Evolutionary conservation across 2,329 filamentous ascomycete genomes (phyloP), one percentile per base, ranked within the genome.

Genomic region (Cryphonectria parasitica): DNA sequence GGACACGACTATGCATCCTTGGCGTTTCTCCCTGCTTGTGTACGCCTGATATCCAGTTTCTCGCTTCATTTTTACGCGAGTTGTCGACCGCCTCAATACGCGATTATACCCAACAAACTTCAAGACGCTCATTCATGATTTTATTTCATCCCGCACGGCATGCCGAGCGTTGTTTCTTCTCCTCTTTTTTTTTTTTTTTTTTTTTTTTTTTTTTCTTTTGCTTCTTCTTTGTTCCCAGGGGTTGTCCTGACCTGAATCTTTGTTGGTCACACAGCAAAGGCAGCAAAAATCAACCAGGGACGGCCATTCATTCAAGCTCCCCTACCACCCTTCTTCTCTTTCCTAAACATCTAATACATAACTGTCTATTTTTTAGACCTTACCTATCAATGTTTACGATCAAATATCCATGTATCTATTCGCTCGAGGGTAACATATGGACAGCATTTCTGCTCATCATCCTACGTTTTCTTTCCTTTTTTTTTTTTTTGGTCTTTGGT

Each of bases 1-100:
- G 54, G 36, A 66, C 45, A 72, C 66, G 69, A 71, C 34, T 54
- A 68, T 61, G 69, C 71, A 72, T 68, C 52, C 45, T 45, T 58
- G 63, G 69, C 60, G 65, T 52, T 66, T 41, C 13, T 2, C 28
- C 31, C 13, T 19, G 41, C 60, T 66, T 60, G 25, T 43, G 25
- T 43, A 52, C 52, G 31, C 41, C 49, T 41, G 11, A 15, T 13
- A 4, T 49, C 45, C 6, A 61, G 41, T 31, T 36, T 68, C 39
- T 60, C n/a, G 34, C 19, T n/a, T 43, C 41, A 3, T 15, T 54
- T 60, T 28, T 13, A 64, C 41, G 19, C 41, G 41, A 52, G 45
- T 65, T 65, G 60, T 36, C 56, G 45, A 67, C 34, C 25, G 36
- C 45, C 22, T 31, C 54, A 8, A 45, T 64, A 28, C 66, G n/a